Base-by-base conservation (phyloP, 176 grass and related monocot species). In the Paspalum vaginatum region DNA sequence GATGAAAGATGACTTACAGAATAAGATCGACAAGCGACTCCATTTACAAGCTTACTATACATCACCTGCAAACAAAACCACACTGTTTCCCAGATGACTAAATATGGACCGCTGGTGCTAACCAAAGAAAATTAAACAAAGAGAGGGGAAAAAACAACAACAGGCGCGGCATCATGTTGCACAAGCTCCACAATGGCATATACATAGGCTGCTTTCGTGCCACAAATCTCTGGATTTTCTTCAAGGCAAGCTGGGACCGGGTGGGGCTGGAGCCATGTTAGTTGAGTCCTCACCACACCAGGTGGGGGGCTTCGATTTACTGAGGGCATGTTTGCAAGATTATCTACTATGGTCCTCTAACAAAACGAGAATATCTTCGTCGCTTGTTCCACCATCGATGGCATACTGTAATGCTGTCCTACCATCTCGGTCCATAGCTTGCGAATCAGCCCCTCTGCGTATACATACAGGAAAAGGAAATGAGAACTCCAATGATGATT, bases 361-460 rank as follows among this genome's bases (percentile, higher is more conserved):
- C 70, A 99, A 90, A 63, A 52, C 38, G 86, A 95, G 72, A 91
- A 99, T 86, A 21, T 88, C 93, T 69, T 93, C 93, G 22, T 99
- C 87, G 6, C 87, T 91, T 26, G 91, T 87, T 51, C 93, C 89
- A 44, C 75, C 62, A 2, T 91, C 89, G 61, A 96, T 71, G n/a
- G 93, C 87, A 87, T 91, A 93, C 68, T 99, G 93, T 24, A 99
- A 68, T 63, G 93, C 82, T 44, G 91, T 93, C 77, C 90, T 93
- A 66, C 93, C 93, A 82, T 96, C 88, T 50, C 51, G 78, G 53
- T 99, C 97, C 15, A 78, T 80, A 17, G 73, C 78, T 44, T 99
- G 90, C 62, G 91, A 81, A 17, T 96, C 80, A 11, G 85, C 88
- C 32, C 93, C 97, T 80, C 97, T 96, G 77, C 68, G 91, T 67